Percentiles rank a stretch among this genome's conserved stretches.
Evolutionary conservation across 495 filamentous ascomycete species (phyloP).

Genomic region (Penicillium psychrofluorescens): DNA sequence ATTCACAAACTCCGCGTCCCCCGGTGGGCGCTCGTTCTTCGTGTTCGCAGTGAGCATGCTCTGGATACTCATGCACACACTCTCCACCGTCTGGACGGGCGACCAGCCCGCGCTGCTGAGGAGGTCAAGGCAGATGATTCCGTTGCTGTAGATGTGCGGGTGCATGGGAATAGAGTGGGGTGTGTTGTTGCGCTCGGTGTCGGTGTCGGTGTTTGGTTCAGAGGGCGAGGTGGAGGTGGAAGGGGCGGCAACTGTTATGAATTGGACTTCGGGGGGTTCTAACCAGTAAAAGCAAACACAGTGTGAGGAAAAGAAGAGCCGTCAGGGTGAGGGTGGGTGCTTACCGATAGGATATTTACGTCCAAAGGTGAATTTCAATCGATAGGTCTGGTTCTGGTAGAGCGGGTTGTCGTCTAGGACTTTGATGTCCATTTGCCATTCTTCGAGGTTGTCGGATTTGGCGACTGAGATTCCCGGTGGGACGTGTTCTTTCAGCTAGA

Average conservation of each 20-base stretch:
- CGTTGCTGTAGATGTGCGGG: constrained; percentile 96
- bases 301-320: background rate
- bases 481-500: constrained; percentile 41
- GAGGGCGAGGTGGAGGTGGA: constrained; percentile 7
- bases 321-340: constrained; percentile 2
- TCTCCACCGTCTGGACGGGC: constrained; percentile 94
- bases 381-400: constrained; percentile 72
- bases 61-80: constrained; percentile 94
- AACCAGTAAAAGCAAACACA: background rate
- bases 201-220: too few species aligned
- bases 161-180: constrained; percentile 82
- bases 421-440: constrained; percentile 90
- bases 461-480: constrained; percentile 72
- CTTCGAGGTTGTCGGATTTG: constrained; percentile 69
- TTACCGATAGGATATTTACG: constrained; percentile 85
- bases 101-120: constrained; percentile 85
- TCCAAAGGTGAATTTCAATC: constrained; percentile 81
- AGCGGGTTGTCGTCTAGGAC: constrained; percentile 90
- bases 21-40: constrained; percentile 79
- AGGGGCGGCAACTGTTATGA: constrained; percentile 47
- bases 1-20: constrained; percentile 78
- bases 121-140: constrained; percentile 95
- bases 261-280: constrained; percentile 93
- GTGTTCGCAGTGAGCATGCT: constrained; percentile 95
- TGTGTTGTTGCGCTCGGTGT: constrained; percentile 24